Base-by-base conservation (phyloP, 768 basidiomycete species). In the Antrodiella citrinella region DNA sequence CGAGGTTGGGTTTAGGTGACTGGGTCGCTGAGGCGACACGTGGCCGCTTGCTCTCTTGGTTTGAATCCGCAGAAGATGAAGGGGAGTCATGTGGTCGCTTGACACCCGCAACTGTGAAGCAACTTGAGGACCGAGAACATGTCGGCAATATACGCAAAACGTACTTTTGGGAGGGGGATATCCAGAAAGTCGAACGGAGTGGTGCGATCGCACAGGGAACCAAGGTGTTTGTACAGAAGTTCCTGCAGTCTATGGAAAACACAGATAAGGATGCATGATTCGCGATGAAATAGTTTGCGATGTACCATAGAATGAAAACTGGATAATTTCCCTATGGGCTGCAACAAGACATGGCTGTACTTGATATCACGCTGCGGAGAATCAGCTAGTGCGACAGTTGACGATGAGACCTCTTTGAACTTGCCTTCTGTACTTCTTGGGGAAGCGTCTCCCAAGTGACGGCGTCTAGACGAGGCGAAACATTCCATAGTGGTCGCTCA, bases 381-480 rank as follows among this genome's bases (percentile, higher is more conserved):
- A 50, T 38, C 18, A 26, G 18, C n/a, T 18, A 10, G 44, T 18
- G 24, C 19, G 26, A 41, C 13, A 30, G 1, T 7, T 45, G 30
- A 23, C 3, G 18, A 30, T 22, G 4, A 24, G 1, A 35, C 21
- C 20, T 23, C 7, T 39, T n/a, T n/a, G n/a, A n/a, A n/a, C 69
- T 35, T 7, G 81, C 85, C 70, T 82, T 83, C 50, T 73, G 78
- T 22, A 87, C 58, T 59, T 87, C 85, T 2, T 49, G 25, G 0
- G 84, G 78, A 2, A 88, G 62, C 2, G 72, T 69, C 12, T 81
- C 77, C 85, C 84, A 87, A 4, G 70, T 72, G 10, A 78, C 65
- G 13, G 41, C 45, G 38, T 63, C 62, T 38, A 60, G 25, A 0
- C 42, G 38, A 4, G 57, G 49, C 4, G 50, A 49, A 18, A 48